These are phyloP conservation scores for Eleusine indica DNA, from an alignment of 176 grass and related monocot genomes.

Conservation along the genomic window DNA sequence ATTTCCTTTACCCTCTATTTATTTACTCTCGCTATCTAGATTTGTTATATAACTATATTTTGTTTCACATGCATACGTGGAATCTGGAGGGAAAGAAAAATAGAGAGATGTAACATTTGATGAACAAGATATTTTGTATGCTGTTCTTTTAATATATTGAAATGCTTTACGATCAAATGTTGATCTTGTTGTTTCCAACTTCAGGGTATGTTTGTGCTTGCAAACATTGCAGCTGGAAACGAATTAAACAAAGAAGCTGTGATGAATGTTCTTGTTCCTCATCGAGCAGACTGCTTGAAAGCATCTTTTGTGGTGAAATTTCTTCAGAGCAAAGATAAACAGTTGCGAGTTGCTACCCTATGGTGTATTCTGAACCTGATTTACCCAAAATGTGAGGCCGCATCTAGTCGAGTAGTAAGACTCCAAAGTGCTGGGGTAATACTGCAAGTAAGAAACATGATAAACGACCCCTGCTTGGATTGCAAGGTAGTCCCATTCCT, in stretches of 20 bases:
- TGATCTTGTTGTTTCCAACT: constrained; percentile 36
- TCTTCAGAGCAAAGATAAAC: constrained; percentile 83
- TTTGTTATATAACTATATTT: constrained; percentile 20
- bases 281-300: constrained; percentile 21
- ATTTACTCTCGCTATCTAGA: constrained; percentile 23
- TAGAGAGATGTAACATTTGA: neutral
- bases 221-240: constrained; percentile 74
- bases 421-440: constrained; percentile 79
- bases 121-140: constrained; percentile 7
- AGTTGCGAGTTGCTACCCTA: constrained; percentile 68
- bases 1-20: constrained; percentile 38
- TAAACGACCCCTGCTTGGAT: constrained; percentile 87
- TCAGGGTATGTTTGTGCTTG: constrained; percentile 91
- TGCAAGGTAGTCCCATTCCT: constrained; percentile 69
- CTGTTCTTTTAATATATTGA: constrained; percentile 10
- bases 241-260: constrained; percentile 68
- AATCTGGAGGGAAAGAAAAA: neutral
- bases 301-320: constrained; percentile 63
- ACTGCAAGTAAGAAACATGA: constrained; percentile 84
- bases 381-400: constrained; percentile 55
- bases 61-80: constrained; percentile 3
- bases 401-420: constrained; percentile 55
- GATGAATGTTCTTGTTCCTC: constrained; percentile 65
- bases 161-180: neutral
- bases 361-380: constrained; percentile 91